Evolutionary conservation across 2,329 filamentous ascomycete species (phyloP), one percentile per base, ranked within the genome.

Genomic region (Metarhizium humberi): DNA sequence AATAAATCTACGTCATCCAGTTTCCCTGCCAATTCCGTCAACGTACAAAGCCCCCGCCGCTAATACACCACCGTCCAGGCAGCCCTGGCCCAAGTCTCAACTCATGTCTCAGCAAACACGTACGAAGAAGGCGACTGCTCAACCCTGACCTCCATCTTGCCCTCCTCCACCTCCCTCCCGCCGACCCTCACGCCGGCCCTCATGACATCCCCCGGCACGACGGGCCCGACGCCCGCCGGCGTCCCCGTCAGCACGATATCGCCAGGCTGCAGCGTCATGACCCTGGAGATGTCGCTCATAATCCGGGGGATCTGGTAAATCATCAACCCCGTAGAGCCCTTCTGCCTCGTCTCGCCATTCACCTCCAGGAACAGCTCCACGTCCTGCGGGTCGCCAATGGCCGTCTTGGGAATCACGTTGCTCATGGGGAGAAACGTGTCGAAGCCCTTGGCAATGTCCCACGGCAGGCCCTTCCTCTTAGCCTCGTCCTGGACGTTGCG

Each of bases 201-300:
- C 80, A 99, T 90, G 36, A 92, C 78, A 73, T 99, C 92, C 2
- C 94, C 94, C 1, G 88, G 84, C 57, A 85, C 82, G 2, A 96
- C 91, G 20, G 85, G 79, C 1, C 94, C 94, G 2, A 99, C 94
- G 13, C 94, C 94, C 75, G 96, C 96, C 51, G 94, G 94, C 52
- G 94, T 99, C 18, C 94, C 94, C n/a, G 94, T 99, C 63, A 99
- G 75, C 51, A 99, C 84, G 66, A 99, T 85, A 71, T 99, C 94
- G 51, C 92, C 94, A 66, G 88, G 83, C 72, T 95, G 87, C 57
- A 99, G 78, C 8, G 90, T 91, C 91, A 97, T 96, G 56, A 97
- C 92, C 69, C 86, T 86, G 61, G 90, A 94, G 67, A 99, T 95
- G 74, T 96, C 91, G 65, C 87, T 88, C 66, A 99, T 71, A 60